Evolutionary conservation across 2,329 filamentous ascomycete species (phyloP).

Genomic region (Venturia pyrina): DNA sequence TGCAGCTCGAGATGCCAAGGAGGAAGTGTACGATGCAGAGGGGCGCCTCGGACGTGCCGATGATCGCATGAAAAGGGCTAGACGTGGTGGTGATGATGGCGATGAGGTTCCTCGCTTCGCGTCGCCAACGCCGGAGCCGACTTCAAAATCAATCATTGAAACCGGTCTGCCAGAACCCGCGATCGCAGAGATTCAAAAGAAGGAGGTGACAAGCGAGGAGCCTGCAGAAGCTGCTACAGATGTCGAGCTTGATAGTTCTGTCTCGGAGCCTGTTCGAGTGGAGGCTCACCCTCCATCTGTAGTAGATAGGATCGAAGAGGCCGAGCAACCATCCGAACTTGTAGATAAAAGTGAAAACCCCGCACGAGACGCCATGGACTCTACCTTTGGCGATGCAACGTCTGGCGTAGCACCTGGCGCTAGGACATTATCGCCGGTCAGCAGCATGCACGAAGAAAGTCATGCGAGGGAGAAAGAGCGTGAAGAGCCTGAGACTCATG

Average conservation of each 20-base stretch:
- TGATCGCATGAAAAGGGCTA: slow-evolving; percentile 65
- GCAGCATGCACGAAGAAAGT: not conserved
- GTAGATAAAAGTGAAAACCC: not conserved
- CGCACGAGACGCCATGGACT: not conserved
- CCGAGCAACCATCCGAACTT: not conserved
- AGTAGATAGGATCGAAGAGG: not conserved
- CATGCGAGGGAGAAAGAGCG: not conserved
- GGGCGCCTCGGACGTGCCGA: slow-evolving; percentile 54
- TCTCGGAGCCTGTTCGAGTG: not conserved
- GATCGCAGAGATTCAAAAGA: not conserved
- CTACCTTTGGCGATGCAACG: not conserved
- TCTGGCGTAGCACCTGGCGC: not conserved
- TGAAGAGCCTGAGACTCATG: not conserved
- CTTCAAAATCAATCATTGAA: slow-evolving; percentile 17
- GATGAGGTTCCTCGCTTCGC: slow-evolving; percentile 71
- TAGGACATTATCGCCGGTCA: slow-evolving; percentile 4
- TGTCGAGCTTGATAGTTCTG: not conserved
- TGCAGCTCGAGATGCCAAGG: slow-evolving; percentile 28
- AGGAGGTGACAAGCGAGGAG: not conserved
- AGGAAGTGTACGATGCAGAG: slow-evolving; percentile 35
- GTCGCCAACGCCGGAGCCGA: slow-evolving; percentile 27
- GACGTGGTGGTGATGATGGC: slow-evolving; percentile 53
- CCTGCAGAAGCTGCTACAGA: not conserved
- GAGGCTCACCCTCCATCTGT: not conserved
- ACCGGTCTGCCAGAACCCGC: not conserved